Evolutionary conservation across 768 basidiomycete genomes (phyloP).

Genomic region (Trametes cinnabarina): DNA sequence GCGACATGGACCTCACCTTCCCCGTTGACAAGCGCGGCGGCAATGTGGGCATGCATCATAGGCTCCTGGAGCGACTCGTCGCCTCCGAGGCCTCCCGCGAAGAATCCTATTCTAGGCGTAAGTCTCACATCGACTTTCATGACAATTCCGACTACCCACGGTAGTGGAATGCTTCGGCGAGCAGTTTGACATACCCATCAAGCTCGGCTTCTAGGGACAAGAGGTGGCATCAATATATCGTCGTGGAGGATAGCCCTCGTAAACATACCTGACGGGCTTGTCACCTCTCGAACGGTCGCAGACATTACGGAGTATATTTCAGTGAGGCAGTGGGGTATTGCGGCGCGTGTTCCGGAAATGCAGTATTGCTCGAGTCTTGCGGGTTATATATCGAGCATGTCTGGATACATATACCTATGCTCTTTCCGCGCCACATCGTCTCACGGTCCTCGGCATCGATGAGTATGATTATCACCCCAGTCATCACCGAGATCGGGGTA

Average conservation of each 20-base stretch:
- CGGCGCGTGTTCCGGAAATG: not conserved
- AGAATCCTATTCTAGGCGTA: not conserved
- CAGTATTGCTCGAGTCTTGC: not conserved
- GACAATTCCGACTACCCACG: not conserved
- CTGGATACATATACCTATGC: too few species aligned
- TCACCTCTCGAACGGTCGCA: constrained; percentile 1
- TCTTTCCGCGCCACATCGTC: too few species aligned
- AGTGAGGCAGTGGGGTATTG: not conserved
- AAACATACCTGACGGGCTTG: not conserved
- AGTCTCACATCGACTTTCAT: not conserved
- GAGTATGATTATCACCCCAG: too few species aligned
- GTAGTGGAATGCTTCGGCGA: constrained; percentile 8
- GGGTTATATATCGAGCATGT: not conserved
- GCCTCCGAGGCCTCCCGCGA: not conserved
- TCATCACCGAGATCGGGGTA: too few species aligned
- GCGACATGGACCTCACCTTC: constrained; percentile 13
- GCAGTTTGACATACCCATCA: not conserved
- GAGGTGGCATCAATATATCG: not conserved
- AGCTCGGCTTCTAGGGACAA: not conserved
- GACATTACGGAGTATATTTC: not conserved
- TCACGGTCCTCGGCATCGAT: too few species aligned
- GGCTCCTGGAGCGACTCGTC: constrained; percentile 2
- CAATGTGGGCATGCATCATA: constrained; percentile 7
- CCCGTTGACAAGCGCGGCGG: not conserved
- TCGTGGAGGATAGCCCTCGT: too few species aligned